A percentile compares a stretch with the other conserved stretches of the same genome.
Conservation (phyloP, 805 yeast species). For the Ogataea philodendri region DNA sequence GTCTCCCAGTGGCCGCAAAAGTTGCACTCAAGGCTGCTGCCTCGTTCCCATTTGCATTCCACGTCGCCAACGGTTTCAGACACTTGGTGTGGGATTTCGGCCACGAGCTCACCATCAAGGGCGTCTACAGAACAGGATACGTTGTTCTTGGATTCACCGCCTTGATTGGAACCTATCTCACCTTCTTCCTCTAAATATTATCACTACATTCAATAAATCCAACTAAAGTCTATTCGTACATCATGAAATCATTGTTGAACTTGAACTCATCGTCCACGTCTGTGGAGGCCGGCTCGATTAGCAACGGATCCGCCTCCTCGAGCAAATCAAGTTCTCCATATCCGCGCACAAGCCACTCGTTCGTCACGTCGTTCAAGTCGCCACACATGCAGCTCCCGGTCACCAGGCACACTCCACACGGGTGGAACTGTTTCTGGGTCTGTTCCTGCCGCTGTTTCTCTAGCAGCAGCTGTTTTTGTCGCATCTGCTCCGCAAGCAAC, state of each 20-base stretch:
- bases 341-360: slow-evolving; percentile 11
- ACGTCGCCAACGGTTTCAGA: slow-evolving; percentile 82
- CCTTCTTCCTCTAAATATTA: slow-evolving; percentile 38
- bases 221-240: slow-evolving; percentile 15
- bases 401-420: slow-evolving; percentile 10
- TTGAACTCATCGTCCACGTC: slow-evolving; percentile 14
- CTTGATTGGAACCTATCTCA: slow-evolving; percentile 54
- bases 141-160: slow-evolving; percentile 68
- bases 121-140: slow-evolving; percentile 92
- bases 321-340: slow-evolving; percentile 7
- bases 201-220: slow-evolving; percentile 7
- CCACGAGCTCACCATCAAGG: slow-evolving; percentile 71
- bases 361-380: slow-evolving; percentile 5
- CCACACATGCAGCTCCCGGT: slow-evolving; percentile 7
- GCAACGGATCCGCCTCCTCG: slow-evolving; percentile 8
- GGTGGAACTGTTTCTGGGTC: slow-evolving; percentile 10
- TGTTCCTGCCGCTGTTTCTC: slow-evolving; percentile 19
- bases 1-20: slow-evolving; percentile 64
- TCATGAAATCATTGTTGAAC: slow-evolving; percentile 24
- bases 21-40: slow-evolving; percentile 62
- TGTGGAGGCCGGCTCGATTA: slow-evolving; percentile 2
- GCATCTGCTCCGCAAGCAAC: slow-evolving; percentile 23
- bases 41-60: slow-evolving; percentile 86
- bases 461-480: slow-evolving; percentile 19
- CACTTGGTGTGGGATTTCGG: slow-evolving; percentile 94